Percentiles rank a stretch among this genome's conserved stretches.
Evolutionary conservation across 441 rosid species (phyloP).

Genomic region (Pelargonium myrrhifolium): DNA sequence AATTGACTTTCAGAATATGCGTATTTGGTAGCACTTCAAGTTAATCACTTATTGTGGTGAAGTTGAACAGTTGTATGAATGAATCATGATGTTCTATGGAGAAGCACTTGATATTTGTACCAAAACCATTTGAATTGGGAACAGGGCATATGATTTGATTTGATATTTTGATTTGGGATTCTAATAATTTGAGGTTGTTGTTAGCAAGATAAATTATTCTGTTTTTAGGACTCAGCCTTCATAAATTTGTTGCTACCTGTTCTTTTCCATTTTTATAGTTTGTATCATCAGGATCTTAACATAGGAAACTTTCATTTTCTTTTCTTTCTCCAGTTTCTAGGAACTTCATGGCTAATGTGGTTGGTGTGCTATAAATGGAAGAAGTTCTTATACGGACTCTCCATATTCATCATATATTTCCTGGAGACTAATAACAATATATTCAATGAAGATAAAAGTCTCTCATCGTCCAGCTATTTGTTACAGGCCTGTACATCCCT

Average conservation of each 20-base stretch:
- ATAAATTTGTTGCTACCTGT: background rate
- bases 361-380: constrained; percentile 43
- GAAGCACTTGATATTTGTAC: no score
- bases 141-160: background rate
- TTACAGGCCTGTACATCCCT: constrained; percentile 68
- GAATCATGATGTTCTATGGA: no score
- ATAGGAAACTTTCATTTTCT: background rate
- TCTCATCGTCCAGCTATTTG: constrained; percentile 52
- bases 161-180: background rate
- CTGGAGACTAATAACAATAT: constrained; percentile 39
- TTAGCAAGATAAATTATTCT: no score
- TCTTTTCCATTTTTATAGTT: background rate
- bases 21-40: no score
- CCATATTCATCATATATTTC: constrained; percentile 36
- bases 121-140: no score
- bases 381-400: constrained; percentile 20
- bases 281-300: background rate
- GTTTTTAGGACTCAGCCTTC: no score
- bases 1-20: no score
- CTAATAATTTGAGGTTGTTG: background rate
- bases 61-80: no score
- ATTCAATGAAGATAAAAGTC: constrained; percentile 41
- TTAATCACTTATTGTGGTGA: no score
- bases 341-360: constrained; percentile 26
- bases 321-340: constrained; percentile 22